Base-by-base conservation (phyloP, 2,329 filamentous ascomycete genomes). In the Nannizzia gypsea region DNA sequence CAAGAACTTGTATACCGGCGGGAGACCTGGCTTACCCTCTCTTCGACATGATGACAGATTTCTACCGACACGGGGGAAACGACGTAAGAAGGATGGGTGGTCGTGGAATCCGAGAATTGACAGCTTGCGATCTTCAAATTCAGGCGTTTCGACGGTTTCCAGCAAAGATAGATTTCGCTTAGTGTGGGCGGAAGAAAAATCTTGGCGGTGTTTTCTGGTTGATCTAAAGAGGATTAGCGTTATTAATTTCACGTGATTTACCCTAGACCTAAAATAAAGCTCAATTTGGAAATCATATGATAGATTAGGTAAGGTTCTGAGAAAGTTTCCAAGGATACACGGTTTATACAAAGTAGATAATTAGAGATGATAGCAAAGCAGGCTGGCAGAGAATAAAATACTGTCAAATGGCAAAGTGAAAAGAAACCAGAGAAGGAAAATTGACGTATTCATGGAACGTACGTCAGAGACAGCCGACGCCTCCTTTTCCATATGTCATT, bases 31-130 rank as follows among this genome's bases (percentile, higher is more conserved):
- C 76, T 73, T 72, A 78, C 77, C 76, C 76, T 76, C 76, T 75
- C 68, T 76, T 76, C 73, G 77, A 78, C 77, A 79, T 79, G 67
- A 73, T 77, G 74, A 67, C 70, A 71, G 67, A 67, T 67, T 73
- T 70, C 76, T 68, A 70, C 69, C 66, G 67, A 69, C 65, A 68
- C 67, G 66, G 68, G 69, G 68, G 65, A 68, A 67, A 65, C 31
- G 69, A 69, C 68, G 66, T 67, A 65, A 59, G 64, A 66, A 65
- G 64, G 62, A 68, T 66, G 65, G 64, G 65, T 65, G 65, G 64
- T 63, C 61, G 61, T 63, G 42, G 40, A 52, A 59, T 59, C 55
- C 44, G 57, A 56, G 22, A 40, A 40, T 42, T 46, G 40, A 24
- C 48, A 46, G n/a, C 57, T 44, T 57, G 55, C 34, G 24, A 31